phyloP scores from a whole-genome alignment of 2,329 filamentous ascomycete genomes.

The Venturia nashicola region DNA sequence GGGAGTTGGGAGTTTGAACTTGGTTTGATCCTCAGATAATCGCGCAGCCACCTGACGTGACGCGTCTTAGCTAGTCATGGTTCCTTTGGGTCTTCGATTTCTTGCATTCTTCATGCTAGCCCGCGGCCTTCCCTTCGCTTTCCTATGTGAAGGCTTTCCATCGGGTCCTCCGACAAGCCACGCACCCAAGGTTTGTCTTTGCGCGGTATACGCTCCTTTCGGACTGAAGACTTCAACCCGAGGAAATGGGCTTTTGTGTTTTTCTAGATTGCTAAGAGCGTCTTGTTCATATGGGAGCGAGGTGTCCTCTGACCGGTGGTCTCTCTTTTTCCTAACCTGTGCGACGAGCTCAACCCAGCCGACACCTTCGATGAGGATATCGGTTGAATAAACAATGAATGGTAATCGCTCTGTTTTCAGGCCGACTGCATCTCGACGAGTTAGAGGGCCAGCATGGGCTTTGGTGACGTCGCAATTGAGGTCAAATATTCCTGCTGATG shows the following conservation, averaged over 20 bases:
- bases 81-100: slow-evolving; percentile 10
- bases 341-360: slow-evolving; percentile 85
- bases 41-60: neutral
- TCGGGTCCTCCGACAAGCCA: slow-evolving; percentile 50
- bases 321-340: slow-evolving; percentile 49
- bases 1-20: neutral
- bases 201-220: slow-evolving; percentile 65
- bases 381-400: slow-evolving; percentile 66
- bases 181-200: slow-evolving; percentile 56
- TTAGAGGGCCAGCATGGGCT: slow-evolving; percentile 61
- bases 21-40: neutral
- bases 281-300: neutral
- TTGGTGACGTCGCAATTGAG: slow-evolving; percentile 77
- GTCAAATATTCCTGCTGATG: slow-evolving; percentile 55
- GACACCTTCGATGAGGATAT: slow-evolving; percentile 81
- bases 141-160: slow-evolving; percentile 19
- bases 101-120: slow-evolving; percentile 57
- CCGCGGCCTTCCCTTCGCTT: slow-evolving; percentile 46
- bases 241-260: slow-evolving; percentile 39
- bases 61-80: neutral
- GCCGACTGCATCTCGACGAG: slow-evolving; percentile 47
- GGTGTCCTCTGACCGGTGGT: neutral
- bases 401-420: slow-evolving; percentile 58
- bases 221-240: slow-evolving; percentile 77
- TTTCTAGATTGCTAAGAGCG: neutral